Percentiles rank a stretch among this genome's conserved stretches.
phyloP scores from a whole-genome alignment of 2,329 filamentous ascomycete species.

The Pyricularia grisea region DNA sequence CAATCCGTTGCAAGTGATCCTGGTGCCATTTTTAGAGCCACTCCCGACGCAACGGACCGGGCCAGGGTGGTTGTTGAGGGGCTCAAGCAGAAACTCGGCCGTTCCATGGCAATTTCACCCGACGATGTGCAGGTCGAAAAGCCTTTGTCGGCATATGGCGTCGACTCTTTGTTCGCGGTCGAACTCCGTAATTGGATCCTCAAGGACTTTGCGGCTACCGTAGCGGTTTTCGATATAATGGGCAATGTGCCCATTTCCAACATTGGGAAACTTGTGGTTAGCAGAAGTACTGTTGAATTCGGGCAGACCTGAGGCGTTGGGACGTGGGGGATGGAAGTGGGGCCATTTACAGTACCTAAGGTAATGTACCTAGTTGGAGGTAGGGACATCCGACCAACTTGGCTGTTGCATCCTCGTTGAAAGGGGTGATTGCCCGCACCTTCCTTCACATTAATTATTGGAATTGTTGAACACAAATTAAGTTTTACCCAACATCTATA shows the following conservation, averaged over 20 bases:
- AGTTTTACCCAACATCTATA: no score
- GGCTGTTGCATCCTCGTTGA: no score
- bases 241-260: background rate
- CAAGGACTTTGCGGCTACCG: background rate
- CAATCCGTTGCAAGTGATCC: background rate
- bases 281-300: background rate
- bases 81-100: background rate
- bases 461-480: no score
- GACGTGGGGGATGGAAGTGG: background rate
- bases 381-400: no score
- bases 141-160: slow-evolving; percentile 34
- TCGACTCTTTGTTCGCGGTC: slow-evolving; percentile 44
- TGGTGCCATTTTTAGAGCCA: background rate
- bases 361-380: no score
- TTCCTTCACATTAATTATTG: no score
- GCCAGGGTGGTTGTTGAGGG: background rate
- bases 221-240: background rate
- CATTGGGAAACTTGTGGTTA: background rate
- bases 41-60: background rate
- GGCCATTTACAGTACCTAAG: no score
- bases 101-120: background rate
- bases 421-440: no score
- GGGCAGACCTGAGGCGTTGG: background rate
- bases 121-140: slow-evolving; percentile 6
- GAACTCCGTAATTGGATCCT: slow-evolving; percentile 37